Conservation (phyloP, 352 stramenopile genomes). For the Globisporangium radiosum region DNA sequence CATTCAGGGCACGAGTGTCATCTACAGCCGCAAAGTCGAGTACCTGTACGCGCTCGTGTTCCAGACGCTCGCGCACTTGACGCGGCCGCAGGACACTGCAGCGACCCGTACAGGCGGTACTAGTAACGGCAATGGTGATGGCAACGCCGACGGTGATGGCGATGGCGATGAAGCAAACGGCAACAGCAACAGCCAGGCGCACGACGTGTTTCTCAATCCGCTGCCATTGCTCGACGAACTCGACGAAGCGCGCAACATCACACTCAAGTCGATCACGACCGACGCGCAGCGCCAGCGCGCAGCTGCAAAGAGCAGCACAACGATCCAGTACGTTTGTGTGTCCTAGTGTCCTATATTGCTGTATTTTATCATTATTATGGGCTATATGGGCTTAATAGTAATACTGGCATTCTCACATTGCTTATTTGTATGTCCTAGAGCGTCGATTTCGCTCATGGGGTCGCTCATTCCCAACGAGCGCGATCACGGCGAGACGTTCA, state of each 20-base stretch:
- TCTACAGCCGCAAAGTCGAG: conserved; percentile 95
- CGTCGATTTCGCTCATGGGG: conserved; percentile 74
- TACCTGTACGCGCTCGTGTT: conserved; percentile 92
- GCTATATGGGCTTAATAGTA: too few species aligned
- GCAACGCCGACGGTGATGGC: too few species aligned
- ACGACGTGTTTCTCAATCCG: conserved; percentile 46
- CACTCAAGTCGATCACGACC: conserved; percentile 23
- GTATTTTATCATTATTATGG: too few species aligned
- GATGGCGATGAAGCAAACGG: neutral
- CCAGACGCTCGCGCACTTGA: conserved; percentile 83
- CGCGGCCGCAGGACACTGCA: conserved; percentile 10
- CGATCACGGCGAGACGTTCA: conserved; percentile 81
- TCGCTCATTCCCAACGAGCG: conserved; percentile 69
- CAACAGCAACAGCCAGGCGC: conserved; percentile 20
- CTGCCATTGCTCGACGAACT: conserved; percentile 60
- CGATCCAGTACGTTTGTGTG: conserved; percentile 36
- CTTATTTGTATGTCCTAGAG: conserved; percentile 15
- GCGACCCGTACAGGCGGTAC: conserved; percentile 5
- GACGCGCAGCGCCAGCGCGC: conserved; percentile 12
- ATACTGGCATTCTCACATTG: too few species aligned
- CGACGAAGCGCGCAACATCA: conserved; percentile 57
- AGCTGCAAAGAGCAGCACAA: conserved; percentile 49
- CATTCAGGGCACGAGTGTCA: conserved; percentile 90
- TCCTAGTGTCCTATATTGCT: neutral
- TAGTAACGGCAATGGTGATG: conserved; percentile 8